Evolutionary conservation across 352 stramenopile species (phyloP).

Genomic region (Albugo laibachii): DNA sequence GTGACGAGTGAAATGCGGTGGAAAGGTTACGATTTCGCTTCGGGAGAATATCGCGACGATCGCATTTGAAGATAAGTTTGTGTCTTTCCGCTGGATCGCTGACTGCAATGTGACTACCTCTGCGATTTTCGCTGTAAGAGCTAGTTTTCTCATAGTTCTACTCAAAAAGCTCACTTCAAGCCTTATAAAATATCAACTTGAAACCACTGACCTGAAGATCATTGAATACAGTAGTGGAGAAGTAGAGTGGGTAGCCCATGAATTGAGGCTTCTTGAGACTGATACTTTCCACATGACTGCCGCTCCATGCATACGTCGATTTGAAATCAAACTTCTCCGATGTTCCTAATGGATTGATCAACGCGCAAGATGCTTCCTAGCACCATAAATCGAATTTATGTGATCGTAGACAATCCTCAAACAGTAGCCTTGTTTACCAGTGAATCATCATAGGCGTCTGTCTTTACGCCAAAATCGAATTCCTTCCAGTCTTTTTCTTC

Average conservation of each 20-base stretch:
- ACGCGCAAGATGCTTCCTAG: conserved; percentile 63
- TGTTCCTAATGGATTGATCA: conserved; percentile 67
- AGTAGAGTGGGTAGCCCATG: conserved; percentile 54
- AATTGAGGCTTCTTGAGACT: conserved; percentile 78
- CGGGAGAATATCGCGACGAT: conserved; percentile 75
- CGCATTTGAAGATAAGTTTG: conserved; percentile 66
- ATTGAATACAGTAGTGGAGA: conserved; percentile 56
- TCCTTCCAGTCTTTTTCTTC: conserved; percentile 76
- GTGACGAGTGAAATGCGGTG: conserved; percentile 76
- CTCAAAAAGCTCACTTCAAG: background rate
- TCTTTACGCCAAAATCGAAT: conserved; percentile 65
- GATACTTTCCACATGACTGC: conserved; percentile 65
- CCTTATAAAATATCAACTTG: background rate
- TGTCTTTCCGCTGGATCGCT: conserved; percentile 75
- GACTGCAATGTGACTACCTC: conserved; percentile 60
- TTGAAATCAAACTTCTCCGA: conserved; percentile 68
- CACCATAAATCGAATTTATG: background rate
- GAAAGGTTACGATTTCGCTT: conserved; percentile 65
- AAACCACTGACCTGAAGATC: conserved; percentile 39
- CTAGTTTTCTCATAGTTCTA: conserved; percentile 72
- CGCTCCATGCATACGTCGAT: conserved; percentile 64
- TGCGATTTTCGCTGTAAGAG: conserved; percentile 80
- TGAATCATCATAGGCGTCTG: conserved; percentile 69
- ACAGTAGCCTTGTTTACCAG: conserved; percentile 14
- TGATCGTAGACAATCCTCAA: background rate